Conservation (phyloP, 2,329 filamentous ascomycete species). For the Arthroderma sp. region DNA sequence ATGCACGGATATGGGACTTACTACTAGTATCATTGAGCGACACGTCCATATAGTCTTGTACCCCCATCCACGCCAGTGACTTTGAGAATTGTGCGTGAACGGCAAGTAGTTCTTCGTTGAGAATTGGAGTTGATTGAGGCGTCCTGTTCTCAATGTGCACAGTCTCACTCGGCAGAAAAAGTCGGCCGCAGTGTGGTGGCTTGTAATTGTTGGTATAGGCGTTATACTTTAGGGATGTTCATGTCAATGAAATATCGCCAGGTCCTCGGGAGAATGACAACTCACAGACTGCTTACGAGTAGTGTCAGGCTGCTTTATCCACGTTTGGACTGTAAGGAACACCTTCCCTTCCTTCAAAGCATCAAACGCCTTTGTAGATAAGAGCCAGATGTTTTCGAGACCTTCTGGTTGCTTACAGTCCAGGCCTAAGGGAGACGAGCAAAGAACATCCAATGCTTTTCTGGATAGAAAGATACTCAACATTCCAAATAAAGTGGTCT, state of each 20-base stretch:
- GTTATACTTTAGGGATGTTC: not conserved
- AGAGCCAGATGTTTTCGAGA: conserved; percentile 10
- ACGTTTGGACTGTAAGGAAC: conserved; percentile 1
- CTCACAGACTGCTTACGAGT: conserved; percentile 4
- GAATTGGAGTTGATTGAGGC: conserved; percentile 5
- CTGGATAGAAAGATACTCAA: conserved; percentile 8
- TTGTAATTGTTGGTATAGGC: no score
- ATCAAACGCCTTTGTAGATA: conserved; percentile 8
- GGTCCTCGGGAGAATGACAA: not conserved
- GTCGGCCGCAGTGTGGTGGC: not conserved
- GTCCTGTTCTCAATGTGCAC: conserved; percentile 7
- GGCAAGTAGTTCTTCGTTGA: conserved; percentile 6
- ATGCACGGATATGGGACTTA: not conserved
- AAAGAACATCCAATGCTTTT: conserved; percentile 1
- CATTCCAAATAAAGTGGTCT: conserved; percentile 8
- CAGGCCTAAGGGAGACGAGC: not conserved
- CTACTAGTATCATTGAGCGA: not conserved
- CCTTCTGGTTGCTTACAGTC: not conserved
- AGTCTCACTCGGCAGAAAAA: not conserved
- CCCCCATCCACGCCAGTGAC: conserved; percentile 9
- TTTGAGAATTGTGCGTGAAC: conserved; percentile 9
- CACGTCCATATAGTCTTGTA: not conserved
- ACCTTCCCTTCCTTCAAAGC: not conserved
- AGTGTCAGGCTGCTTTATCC: not conserved
- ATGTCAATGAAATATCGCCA: not conserved